Base-by-base conservation (phyloP, 2,329 filamentous ascomycete genomes). In the Phaeosphaeria sp. region DNA sequence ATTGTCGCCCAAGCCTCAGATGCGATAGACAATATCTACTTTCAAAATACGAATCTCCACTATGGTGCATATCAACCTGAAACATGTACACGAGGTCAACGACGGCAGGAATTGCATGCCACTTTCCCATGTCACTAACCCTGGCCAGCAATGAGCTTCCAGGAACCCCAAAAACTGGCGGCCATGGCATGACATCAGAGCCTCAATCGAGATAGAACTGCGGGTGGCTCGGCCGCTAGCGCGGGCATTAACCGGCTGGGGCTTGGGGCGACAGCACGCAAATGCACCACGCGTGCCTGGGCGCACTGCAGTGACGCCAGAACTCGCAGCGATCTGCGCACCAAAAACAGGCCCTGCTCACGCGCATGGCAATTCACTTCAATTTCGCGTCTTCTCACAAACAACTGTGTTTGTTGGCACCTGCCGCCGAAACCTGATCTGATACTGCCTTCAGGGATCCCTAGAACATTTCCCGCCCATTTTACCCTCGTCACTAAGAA, bases 291-390 rank as follows among this genome's bases (percentile, higher is more conserved):
- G 17, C 47, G 46, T 50, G 45, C 52, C 46, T 55, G 46, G 45
- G 40, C 52, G 46, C 52, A 27, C n/a, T 43, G 44, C 48, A 40
- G 49, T 53, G 51, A 53, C 51, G 51, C 51, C 51, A 46, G 39
- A 40, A 6, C 46, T 39, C 18, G 27, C 15, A 17, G 50, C 39
- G 44, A 49, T 48, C 22, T 45, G 24, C 50, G 24, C 49, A 45
- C 47, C 30, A 25, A 53, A 47, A 36, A 47, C 25, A 20, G 51
- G 20, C 51, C 27, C 18, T 18, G 13, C 46, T 40, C 27, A 47
- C 51, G 51, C 51, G 42, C 39, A n/a, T 46, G 44, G 9, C 22
- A 46, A 25, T 46, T 24, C 17, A 17, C 13, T 11, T 6, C 44
- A 25, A n/a, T 43, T 20, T 43, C 20, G 40, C n/a, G 40, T n/a